A percentile compares a stretch with the other conserved stretches of the same genome.
Conservation (phyloP, 2,329 filamentous ascomycete species). For the Venturia pyrina region DNA sequence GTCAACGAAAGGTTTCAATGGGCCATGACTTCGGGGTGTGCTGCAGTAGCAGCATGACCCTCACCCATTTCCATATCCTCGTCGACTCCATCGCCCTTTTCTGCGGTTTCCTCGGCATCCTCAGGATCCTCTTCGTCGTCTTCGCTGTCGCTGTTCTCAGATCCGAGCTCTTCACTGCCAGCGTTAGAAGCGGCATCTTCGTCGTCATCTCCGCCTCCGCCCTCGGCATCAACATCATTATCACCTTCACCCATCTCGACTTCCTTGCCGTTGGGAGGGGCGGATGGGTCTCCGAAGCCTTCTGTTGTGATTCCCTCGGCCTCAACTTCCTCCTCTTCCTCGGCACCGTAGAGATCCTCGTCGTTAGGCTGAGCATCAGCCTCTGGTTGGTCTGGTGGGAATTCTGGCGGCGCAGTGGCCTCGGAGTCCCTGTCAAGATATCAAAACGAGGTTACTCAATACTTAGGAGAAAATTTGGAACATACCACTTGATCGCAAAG, state of each 20-base stretch:
- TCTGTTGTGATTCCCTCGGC: constrained; percentile 45
- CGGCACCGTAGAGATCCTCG: constrained; percentile 75
- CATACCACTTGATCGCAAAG: constrained; percentile 97
- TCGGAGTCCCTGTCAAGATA: constrained; percentile 74
- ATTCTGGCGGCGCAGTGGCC: constrained; percentile 89
- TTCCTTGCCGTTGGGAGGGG: constrained; percentile 47
- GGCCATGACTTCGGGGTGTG: constrained; percentile 2
- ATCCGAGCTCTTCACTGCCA: constrained; percentile 60
- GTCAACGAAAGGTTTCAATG: not conserved
- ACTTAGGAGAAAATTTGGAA: constrained; percentile 13
- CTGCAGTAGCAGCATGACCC: not conserved
- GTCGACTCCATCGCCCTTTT: constrained; percentile 15
- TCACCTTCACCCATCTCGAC: constrained; percentile 67
- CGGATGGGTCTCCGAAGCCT: constrained; percentile 22
- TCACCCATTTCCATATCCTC: constrained; percentile 4
- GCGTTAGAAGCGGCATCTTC: constrained; percentile 62
- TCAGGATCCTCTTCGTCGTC: constrained; percentile 45
- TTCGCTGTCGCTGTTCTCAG: constrained; percentile 49
- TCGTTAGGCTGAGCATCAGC: constrained; percentile 81
- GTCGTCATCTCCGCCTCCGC: constrained; percentile 46
- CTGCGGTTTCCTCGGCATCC: constrained; percentile 34
- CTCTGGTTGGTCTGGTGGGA: constrained; percentile 93
- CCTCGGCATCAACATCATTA: constrained; percentile 54
- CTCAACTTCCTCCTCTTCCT: constrained; percentile 62
- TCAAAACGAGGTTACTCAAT: not conserved